Evolutionary conservation across 129 eudicot species (phyloP).

Genomic region (Flaveria linearis): DNA sequence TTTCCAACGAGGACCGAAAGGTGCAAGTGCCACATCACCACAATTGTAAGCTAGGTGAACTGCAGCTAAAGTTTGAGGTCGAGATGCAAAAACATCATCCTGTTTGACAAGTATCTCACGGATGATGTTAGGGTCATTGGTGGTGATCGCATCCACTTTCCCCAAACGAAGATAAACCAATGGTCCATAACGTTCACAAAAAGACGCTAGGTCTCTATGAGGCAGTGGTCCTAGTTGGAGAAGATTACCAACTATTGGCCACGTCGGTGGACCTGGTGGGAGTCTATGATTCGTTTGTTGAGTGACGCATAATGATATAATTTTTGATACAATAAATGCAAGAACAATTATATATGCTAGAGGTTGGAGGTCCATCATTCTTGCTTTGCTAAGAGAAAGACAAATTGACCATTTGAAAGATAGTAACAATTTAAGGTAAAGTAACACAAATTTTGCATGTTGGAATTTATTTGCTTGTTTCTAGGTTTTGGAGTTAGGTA

Average conservation of each 20-base stretch:
- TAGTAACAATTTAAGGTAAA: conserved; percentile 13
- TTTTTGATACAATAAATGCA: conserved; percentile 32
- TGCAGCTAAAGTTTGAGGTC: conserved; percentile 85
- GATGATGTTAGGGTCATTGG: conserved; percentile 80
- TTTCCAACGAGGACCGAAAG: conserved; percentile 92
- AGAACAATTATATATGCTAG: conserved; percentile 31
- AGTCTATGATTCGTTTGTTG: conserved; percentile 29
- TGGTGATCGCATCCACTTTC: conserved; percentile 81
- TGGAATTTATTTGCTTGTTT: neutral
- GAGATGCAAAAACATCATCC: conserved; percentile 86
- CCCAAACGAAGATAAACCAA: conserved; percentile 79
- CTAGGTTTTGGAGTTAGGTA: conserved; percentile 33
- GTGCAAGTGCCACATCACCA: conserved; percentile 95
- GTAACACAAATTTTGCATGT: conserved; percentile 29
- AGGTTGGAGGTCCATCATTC: conserved; percentile 36
- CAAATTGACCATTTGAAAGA: neutral
- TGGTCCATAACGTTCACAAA: conserved; percentile 79
- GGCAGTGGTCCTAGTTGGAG: conserved; percentile 78
- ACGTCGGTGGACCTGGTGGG: conserved; percentile 84
- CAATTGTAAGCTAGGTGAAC: conserved; percentile 73
- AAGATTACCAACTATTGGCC: conserved; percentile 91
- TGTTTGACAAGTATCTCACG: conserved; percentile 84
- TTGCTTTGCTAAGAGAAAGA: neutral
- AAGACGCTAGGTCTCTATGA: conserved; percentile 76
- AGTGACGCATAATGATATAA: conserved; percentile 22